Evolutionary conservation across 1,139 yeast species (phyloP).

Genomic region (Pneumocystis oryctolagi): DNA sequence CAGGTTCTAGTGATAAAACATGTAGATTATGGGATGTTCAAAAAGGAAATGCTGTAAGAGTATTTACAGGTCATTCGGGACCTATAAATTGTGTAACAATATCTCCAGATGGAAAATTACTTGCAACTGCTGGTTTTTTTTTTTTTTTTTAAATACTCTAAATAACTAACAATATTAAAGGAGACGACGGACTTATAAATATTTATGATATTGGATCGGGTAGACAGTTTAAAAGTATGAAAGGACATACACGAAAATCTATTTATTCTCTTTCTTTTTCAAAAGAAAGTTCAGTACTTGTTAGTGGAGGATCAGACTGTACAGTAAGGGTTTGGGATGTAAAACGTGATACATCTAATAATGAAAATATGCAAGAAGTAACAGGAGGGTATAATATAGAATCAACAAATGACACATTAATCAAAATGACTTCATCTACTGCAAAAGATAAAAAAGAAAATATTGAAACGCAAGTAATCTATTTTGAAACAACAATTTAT

Average conservation of each 20-base stretch:
- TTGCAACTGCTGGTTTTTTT: constrained; percentile 51
- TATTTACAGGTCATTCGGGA: constrained; percentile 89
- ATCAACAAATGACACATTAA: constrained; percentile 28
- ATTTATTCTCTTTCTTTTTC: constrained; percentile 74
- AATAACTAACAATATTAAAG: constrained; percentile 21
- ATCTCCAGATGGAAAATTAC: constrained; percentile 93
- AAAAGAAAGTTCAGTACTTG: constrained; percentile 86
- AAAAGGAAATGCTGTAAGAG: constrained; percentile 75
- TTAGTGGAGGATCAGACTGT: constrained; percentile 90
- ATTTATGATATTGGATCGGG: constrained; percentile 95
- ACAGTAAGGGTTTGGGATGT: constrained; percentile 99
- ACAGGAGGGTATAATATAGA: constrained; percentile 70
- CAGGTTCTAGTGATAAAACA: constrained; percentile 91
- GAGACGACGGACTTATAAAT: constrained; percentile 79
- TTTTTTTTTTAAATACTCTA: not conserved
- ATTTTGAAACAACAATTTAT: constrained; percentile 19
- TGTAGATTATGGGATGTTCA: constrained; percentile 97
- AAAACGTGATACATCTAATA: constrained; percentile 84
- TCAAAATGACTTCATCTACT: constrained; percentile 60
- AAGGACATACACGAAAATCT: constrained; percentile 80
- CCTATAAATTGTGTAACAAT: constrained; percentile 75
- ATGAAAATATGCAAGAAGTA: constrained; percentile 92
- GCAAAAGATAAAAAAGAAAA: constrained; percentile 13
- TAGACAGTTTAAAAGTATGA: constrained; percentile 45
- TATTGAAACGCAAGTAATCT: constrained; percentile 12